Percentiles rank a stretch among this genome's conserved stretches.
phyloP scores from a whole-genome alignment of 805 yeast species.

The Pichia kluyveri region DNA sequence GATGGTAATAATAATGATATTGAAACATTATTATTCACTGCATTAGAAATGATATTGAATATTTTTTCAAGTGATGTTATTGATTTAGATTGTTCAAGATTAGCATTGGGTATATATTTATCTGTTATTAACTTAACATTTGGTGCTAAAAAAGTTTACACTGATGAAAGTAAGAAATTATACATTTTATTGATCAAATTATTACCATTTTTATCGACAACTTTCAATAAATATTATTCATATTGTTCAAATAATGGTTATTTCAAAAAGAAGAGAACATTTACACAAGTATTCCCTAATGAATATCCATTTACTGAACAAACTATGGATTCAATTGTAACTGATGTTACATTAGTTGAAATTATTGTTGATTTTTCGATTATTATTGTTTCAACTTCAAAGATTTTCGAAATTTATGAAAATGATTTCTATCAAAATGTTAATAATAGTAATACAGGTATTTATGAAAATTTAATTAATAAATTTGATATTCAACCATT shows the following conservation, averaged over 20 bases:
- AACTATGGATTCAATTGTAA: conserved; percentile 67
- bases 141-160: conserved; percentile 14
- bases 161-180: conserved; percentile 26
- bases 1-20: conserved; percentile 19
- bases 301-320: conserved; percentile 53
- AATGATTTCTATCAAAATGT: not conserved
- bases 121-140: conserved; percentile 31
- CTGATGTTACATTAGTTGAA: conserved; percentile 63
- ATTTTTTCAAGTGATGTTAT: conserved; percentile 39
- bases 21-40: conserved; percentile 31
- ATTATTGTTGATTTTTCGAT: conserved; percentile 60
- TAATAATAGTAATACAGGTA: not conserved
- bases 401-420: conserved; percentile 15
- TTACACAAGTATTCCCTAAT: conserved; percentile 62
- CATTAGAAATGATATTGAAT: conserved; percentile 51
- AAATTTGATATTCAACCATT: conserved; percentile 5
- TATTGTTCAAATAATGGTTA: conserved; percentile 34
- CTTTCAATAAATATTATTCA: conserved; percentile 45
- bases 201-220: conserved; percentile 43
- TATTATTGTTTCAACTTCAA: conserved; percentile 47
- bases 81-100: conserved; percentile 52
- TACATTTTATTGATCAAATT: conserved; percentile 42
- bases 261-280: conserved; percentile 49
- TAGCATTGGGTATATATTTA: conserved; percentile 52
- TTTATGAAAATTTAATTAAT: not conserved